Evolutionary conservation across 176 grass and related monocot species (phyloP).

Genomic region (Melocanna baccifera): DNA sequence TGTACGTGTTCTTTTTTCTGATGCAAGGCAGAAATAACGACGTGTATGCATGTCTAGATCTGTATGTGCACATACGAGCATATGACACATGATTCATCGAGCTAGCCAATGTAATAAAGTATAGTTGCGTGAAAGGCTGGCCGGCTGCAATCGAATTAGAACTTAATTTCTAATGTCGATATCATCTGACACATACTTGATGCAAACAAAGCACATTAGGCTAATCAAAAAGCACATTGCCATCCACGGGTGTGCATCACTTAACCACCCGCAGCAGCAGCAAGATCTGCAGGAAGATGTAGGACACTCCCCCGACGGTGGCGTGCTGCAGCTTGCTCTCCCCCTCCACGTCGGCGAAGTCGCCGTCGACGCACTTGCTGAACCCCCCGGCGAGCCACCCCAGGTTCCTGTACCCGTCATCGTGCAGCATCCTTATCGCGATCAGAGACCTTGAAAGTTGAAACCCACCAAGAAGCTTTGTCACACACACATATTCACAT

Average conservation of each 20-base stretch:
- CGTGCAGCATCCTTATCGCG: constrained; percentile 67
- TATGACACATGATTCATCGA: not conserved
- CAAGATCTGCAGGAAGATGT: constrained; percentile 80
- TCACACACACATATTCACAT: not conserved
- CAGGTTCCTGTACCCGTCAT: constrained; percentile 78
- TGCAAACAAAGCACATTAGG: not conserved
- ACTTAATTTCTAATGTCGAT: not conserved
- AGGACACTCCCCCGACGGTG: constrained; percentile 77
- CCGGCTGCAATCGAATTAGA: not conserved
- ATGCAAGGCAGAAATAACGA: not conserved
- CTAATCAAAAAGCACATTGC: not conserved
- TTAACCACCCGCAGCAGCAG: constrained; percentile 56
- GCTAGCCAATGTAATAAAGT: not conserved
- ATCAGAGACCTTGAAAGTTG: constrained; percentile 69
- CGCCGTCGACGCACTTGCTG: constrained; percentile 58
- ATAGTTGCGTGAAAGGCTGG: not conserved
- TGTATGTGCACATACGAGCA: not conserved
- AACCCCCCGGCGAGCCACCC: constrained; percentile 87
- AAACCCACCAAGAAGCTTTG: not conserved
- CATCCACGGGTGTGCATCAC: not conserved
- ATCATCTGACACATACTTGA: not conserved
- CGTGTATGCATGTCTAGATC: not conserved
- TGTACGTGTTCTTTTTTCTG: not conserved
- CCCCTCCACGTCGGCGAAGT: constrained; percentile 63
- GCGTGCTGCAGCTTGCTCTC: constrained; percentile 79